These are phyloP conservation scores for Amauroascus verrucosus DNA, from an alignment of 2,329 filamentous ascomycete genomes.

Conservation along the genomic window DNA sequence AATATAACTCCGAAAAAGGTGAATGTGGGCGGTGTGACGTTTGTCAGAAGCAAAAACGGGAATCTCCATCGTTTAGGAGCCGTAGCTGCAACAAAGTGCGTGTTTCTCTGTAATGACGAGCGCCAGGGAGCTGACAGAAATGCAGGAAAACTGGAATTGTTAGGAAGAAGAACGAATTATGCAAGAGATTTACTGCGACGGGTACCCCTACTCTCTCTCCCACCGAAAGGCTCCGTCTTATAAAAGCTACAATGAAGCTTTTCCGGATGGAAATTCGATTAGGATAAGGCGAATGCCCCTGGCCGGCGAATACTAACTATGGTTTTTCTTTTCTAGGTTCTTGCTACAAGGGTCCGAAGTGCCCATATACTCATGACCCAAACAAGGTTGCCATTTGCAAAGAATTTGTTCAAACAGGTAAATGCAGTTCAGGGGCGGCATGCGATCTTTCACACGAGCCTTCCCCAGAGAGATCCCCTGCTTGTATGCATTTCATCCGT, in stretches of 20 bases:
- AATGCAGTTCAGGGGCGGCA: conserved; percentile 62
- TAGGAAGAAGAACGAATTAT: conserved; percentile 62
- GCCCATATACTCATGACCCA: conserved; percentile 73
- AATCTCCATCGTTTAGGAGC: conserved; percentile 72
- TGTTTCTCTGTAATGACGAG: conserved; percentile 18
- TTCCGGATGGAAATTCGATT: conserved; percentile 3
- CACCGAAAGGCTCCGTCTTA: conserved; percentile 8
- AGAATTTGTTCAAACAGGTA: conserved; percentile 67
- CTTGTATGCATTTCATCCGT: conserved; percentile 81
- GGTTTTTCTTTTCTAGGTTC: conserved; percentile 51
- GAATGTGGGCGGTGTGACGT: conserved; percentile 64
- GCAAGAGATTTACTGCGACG: conserved; percentile 53
- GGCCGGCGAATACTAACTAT: conserved; percentile 19
- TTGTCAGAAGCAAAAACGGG: conserved; percentile 75
- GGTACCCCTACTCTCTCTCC: conserved; percentile 38
- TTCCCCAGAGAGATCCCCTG: conserved; percentile 70
- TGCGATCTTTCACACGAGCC: conserved; percentile 89
- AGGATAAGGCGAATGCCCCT: conserved; percentile 14
- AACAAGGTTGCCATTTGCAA: conserved; percentile 85
- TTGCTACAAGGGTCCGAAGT: conserved; percentile 70
- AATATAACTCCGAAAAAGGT: conserved; percentile 64
- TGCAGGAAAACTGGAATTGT: conserved; percentile 38
- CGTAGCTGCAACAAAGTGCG: conserved; percentile 66
- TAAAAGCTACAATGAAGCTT: neutral
- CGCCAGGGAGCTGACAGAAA: conserved; percentile 11